Conservation (phyloP, 331 rosid genomes). For the Ulmus americana region DNA sequence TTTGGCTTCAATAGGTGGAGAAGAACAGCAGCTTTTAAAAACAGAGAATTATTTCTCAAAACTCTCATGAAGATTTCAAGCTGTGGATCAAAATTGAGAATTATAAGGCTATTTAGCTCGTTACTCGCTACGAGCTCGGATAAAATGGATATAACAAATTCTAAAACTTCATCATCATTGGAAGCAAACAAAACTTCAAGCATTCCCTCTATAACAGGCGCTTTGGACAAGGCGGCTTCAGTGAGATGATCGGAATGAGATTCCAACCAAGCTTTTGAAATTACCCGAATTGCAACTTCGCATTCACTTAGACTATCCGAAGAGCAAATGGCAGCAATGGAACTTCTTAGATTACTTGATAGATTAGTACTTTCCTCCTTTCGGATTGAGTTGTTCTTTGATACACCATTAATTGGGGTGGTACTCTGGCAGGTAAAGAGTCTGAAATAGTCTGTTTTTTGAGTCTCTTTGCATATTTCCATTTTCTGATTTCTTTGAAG, state of each 20-base stretch:
- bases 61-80: conserved; percentile 57
- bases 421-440: conserved; percentile 48
- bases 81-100: conserved; percentile 71
- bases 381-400: conserved; percentile 31
- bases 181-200: conserved; percentile 69
- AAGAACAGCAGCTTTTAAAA: conserved; percentile 68
- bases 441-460: conserved; percentile 42
- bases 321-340: conserved; percentile 51
- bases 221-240: conserved; percentile 49
- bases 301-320: conserved; percentile 55
- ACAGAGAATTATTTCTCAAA: conserved; percentile 57
- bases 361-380: conserved; percentile 27
- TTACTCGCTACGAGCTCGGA: conserved; percentile 49
- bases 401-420: conserved; percentile 24
- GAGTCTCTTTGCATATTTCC: conserved; percentile 31
- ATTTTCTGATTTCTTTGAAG: conserved; percentile 27
- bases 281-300: conserved; percentile 48
- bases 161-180: conserved; percentile 60
- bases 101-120: conserved; percentile 34
- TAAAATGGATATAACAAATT: conserved; percentile 55
- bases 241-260: conserved; percentile 47
- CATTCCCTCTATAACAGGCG: conserved; percentile 57
- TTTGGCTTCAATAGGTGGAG: conserved; percentile 61
- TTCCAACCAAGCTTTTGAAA: conserved; percentile 66
- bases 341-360: conserved; percentile 38